Evolutionary conservation across 768 basidiomycete genomes (phyloP).

Genomic region (Psilocybe azurescens): DNA sequence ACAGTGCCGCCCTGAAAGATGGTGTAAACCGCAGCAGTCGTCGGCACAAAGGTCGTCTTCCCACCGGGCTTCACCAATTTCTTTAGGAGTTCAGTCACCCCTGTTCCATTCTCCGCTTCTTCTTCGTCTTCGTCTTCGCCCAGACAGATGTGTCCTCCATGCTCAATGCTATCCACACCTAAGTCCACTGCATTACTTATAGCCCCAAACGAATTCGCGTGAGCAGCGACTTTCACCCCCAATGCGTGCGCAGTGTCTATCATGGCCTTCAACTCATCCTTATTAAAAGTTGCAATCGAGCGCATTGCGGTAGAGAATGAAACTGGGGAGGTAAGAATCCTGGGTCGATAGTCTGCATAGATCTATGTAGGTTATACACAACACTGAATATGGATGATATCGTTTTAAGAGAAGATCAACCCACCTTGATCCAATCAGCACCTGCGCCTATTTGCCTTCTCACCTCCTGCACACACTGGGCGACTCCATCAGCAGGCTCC

Average conservation of each 20-base stretch:
- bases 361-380: constrained; percentile 37
- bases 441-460: constrained; percentile 67
- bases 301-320: constrained; percentile 38
- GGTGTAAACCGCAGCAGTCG: constrained; percentile 55
- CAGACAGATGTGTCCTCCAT: constrained; percentile 37
- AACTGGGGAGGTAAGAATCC: constrained; percentile 49
- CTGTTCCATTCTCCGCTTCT: background rate
- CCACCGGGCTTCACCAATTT: constrained; percentile 29
- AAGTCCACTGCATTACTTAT: constrained; percentile 41
- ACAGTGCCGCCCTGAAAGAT: constrained; percentile 21
- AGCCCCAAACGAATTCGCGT: constrained; percentile 43
- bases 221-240: constrained; percentile 64
- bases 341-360: constrained; percentile 60
- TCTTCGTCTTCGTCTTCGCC: constrained; percentile 31
- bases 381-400: constrained; percentile 9
- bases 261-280: constrained; percentile 51
- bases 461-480: constrained; percentile 58
- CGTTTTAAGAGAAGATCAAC: background rate
- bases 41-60: constrained; percentile 59
- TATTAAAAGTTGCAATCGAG: constrained; percentile 49
- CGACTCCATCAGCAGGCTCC: constrained; percentile 61
- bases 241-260: constrained; percentile 55
- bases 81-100: constrained; percentile 27
- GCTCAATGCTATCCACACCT: constrained; percentile 62
- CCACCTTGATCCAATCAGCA: constrained; percentile 72